These are phyloP conservation scores for Saccharomyces mikatae DNA, from an alignment of 805 yeast genomes.

Conservation along the genomic window DNA sequence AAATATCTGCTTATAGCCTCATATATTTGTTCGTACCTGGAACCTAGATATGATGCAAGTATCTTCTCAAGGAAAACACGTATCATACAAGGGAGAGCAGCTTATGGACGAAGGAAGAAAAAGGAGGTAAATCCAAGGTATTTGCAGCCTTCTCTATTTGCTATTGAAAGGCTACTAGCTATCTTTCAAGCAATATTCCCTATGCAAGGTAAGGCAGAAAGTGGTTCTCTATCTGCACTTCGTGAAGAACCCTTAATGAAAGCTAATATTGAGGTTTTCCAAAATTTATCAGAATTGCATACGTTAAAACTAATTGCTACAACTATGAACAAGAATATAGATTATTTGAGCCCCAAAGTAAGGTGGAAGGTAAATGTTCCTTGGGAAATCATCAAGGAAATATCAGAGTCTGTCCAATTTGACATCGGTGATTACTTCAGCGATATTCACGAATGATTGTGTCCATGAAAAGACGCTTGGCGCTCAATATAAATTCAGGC, in stretches of 20 bases:
- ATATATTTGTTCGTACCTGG: constrained; percentile 72
- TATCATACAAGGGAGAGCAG: constrained; percentile 40
- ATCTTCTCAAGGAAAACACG: constrained; percentile 48
- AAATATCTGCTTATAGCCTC: constrained; percentile 74
- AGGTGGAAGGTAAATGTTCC: constrained; percentile 74
- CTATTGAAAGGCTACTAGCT: constrained; percentile 71
- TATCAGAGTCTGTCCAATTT: constrained; percentile 58
- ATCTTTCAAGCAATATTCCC: constrained; percentile 64
- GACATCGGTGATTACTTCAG: constrained; percentile 55
- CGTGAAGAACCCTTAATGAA: constrained; percentile 22
- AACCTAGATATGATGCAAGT: constrained; percentile 59
- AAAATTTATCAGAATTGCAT: constrained; percentile 51
- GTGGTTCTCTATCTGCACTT: constrained; percentile 17
- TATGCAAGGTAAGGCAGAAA: constrained; percentile 25
- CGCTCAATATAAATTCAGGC: neutral
- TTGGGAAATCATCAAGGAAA: constrained; percentile 53
- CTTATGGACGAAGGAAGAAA: constrained; percentile 37
- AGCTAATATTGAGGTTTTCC: constrained; percentile 42
- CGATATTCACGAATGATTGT: constrained; percentile 10
- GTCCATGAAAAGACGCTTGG: neutral
- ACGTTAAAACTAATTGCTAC: constrained; percentile 44
- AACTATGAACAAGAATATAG: constrained; percentile 36
- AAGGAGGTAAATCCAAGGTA: constrained; percentile 50
- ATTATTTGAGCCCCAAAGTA: constrained; percentile 56
- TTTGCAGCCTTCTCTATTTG: constrained; percentile 65